phyloP scores from a whole-genome alignment of 257 asterid genomes.

The Ligustrum vulgare region DNA sequence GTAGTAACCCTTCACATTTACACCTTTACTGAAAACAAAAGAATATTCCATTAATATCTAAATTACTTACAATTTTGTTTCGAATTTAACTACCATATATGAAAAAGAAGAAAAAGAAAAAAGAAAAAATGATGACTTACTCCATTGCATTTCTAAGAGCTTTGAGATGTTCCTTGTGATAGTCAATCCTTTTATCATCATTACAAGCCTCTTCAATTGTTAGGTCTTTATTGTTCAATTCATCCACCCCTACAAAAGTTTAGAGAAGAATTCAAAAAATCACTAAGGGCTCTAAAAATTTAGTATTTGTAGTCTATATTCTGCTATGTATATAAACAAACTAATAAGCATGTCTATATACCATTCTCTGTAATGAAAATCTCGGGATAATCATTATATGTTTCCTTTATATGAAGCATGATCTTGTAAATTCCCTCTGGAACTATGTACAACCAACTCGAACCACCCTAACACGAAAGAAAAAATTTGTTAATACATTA shows the following conservation, averaged over 20 bases:
- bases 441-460: conserved; percentile 27
- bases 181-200: conserved; percentile 12
- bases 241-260: conserved; percentile 16
- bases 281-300: neutral
- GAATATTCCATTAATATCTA: too few species aligned
- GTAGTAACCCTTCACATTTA: neutral
- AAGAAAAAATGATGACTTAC: neutral
- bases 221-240: neutral
- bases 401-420: neutral
- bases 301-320: too few species aligned
- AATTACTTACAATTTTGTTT: too few species aligned
- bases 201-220: neutral
- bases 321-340: neutral
- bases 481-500: too few species aligned
- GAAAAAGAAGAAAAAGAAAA: too few species aligned
- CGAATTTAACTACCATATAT: too few species aligned
- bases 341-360: neutral
- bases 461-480: conserved; percentile 15
- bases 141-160: conserved; percentile 17
- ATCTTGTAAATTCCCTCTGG: conserved; percentile 16
- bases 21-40: too few species aligned
- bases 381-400: conserved; percentile 14
- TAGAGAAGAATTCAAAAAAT: neutral
- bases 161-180: conserved; percentile 22
- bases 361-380: conserved; percentile 35